Conservation (phyloP, 2,329 filamentous ascomycete genomes). For the Claviceps citrina region DNA sequence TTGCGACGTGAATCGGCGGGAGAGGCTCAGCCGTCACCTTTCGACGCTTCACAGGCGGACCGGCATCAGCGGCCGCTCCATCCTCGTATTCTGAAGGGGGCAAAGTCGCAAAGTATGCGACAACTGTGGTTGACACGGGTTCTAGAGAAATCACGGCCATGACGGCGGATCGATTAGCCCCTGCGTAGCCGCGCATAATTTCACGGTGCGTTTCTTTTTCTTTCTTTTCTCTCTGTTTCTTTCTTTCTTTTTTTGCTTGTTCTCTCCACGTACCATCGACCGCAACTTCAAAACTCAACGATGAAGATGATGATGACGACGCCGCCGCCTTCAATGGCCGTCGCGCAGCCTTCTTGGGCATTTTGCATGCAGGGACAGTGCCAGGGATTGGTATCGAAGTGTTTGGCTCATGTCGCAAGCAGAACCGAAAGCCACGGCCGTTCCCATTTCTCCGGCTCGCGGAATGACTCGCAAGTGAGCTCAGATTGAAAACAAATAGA, state of each 20-base stretch:
- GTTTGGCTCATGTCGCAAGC: too few relatives aligned
- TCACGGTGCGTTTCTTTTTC: neutral
- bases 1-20: constrained; percentile 14
- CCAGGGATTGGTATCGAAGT: too few relatives aligned
- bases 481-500: too few relatives aligned
- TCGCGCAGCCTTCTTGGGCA: constrained; percentile 4
- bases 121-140: constrained; percentile 11
- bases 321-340: neutral
- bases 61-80: constrained; percentile 3
- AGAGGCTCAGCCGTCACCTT: constrained; percentile 11
- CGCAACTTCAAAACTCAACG: constrained; percentile 9
- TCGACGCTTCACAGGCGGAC: constrained; percentile 17
- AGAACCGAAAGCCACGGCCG: neutral
- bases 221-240: too few relatives aligned
- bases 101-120: constrained; percentile 12
- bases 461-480: too few relatives aligned
- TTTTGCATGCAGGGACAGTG: neutral
- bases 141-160: constrained; percentile 10
- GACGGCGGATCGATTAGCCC: neutral
- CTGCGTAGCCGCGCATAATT: neutral
- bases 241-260: too few relatives aligned
- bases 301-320: neutral
- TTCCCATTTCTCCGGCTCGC: too few relatives aligned
- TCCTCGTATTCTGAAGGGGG: constrained; percentile 8
- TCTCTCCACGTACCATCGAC: constrained; percentile 15